Base-by-base conservation (phyloP, 1,284 basidiomycete species). In the Xerocomus minutiporus region DNA sequence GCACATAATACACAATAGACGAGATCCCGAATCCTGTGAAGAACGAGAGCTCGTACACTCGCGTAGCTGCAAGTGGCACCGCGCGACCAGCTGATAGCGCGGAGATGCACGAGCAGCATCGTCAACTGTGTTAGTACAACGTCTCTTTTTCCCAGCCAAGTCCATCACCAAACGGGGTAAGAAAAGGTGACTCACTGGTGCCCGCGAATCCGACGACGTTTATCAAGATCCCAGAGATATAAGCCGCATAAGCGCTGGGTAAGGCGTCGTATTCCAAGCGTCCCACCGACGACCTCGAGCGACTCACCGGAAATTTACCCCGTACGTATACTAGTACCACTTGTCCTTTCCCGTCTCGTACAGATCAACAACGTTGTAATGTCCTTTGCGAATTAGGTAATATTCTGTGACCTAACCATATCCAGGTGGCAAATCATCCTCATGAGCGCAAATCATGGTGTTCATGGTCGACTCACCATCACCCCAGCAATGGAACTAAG, bases 401-500 rank as follows among this genome's bases (percentile, higher is more conserved):
- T 93, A 93, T 66, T 94, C 88, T 17, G 79, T 83, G 59, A 91
- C 79, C 82, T 83, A 34, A 31, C 39, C 38, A 28, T 39, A 29
- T 39, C 38, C 15, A 42, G 23, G 20, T 20, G 2, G 20, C 4
- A 20, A 39, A 28, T 32, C 1, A 28, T 23, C 20, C 29, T 35
- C 29, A 26, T 43, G 42, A 63, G 53, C 6, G 13, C 34, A 41
- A 1, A 39, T 35, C 9, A 6, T 23, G 9, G 39, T 43, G 13
- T 15, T n/a, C 13, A 38, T n/a, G 13, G 0, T 20, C 17, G 7
- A 51, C 50, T 38, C 43, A 83, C 82, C 84, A 91, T 88, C n/a
- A 90, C 88, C 11, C 88, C 88, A 23, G 83, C 85, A 59, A 93
- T 87, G 25, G 88, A 90, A 46, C 85, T 88, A 32, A 91, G 71